phyloP scores from a whole-genome alignment of 768 basidiomycete genomes.

The Gymnopilus dilepis region DNA sequence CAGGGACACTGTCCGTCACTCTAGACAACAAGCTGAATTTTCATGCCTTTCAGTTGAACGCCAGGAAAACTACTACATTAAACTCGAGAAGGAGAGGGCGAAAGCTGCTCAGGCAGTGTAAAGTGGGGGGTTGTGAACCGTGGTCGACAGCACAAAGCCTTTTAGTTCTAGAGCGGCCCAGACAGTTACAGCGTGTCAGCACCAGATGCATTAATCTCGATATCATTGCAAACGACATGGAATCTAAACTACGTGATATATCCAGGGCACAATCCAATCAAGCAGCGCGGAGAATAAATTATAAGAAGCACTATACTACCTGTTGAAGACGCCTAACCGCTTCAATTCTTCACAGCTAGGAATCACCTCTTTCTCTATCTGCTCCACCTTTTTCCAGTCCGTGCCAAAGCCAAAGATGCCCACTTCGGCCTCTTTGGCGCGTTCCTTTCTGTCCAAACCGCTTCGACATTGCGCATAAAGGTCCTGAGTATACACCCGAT shows the following conservation, averaged over 20 bases:
- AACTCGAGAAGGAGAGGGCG: conserved; percentile 70
- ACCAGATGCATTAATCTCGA: conserved; percentile 22
- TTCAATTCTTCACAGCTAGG: conserved; percentile 81
- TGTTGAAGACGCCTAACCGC: conserved; percentile 55
- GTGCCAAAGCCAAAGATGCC: conserved; percentile 93
- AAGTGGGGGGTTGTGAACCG: conserved; percentile 2
- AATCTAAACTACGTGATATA: conserved; percentile 30
- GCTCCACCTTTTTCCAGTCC: conserved; percentile 87
- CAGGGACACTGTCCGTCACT: not conserved
- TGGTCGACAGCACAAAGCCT: conserved; percentile 11
- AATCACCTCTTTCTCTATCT: conserved; percentile 72
- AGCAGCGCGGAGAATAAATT: conserved; percentile 26
- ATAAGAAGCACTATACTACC: conserved; percentile 25
- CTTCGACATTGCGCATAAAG: conserved; percentile 75
- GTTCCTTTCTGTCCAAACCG: conserved; percentile 69
- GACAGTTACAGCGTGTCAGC: conserved; percentile 13
- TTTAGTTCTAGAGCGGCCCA: conserved; percentile 30
- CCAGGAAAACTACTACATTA: conserved; percentile 87
- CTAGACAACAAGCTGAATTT: not conserved
- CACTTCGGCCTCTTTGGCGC: conserved; percentile 73
- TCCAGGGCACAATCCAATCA: conserved; percentile 24
- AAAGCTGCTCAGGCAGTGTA: conserved; percentile 23
- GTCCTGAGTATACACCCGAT: conserved; percentile 73
- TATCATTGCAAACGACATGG: conserved; percentile 15
- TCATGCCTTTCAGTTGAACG: conserved; percentile 62